Evolutionary conservation across 306 rosid genomes (phyloP).

Genomic region (Castanea mollissima): DNA sequence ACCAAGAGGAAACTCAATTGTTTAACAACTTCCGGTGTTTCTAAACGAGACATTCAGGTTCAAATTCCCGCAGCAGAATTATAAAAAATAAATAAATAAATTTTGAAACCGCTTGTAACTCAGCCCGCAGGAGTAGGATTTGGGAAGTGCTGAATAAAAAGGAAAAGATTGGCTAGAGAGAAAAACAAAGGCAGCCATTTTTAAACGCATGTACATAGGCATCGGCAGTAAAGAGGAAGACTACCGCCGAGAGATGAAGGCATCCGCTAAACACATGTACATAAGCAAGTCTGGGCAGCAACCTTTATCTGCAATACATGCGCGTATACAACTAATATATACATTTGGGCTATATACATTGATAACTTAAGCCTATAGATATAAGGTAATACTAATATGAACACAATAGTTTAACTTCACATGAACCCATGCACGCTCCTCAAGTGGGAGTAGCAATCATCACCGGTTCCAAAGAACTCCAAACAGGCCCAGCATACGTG

Average conservation of each 20-base stretch:
- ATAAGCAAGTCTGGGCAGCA: not conserved
- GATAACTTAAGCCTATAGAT: conserved; percentile 1
- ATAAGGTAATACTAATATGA: not conserved
- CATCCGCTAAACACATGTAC: not conserved
- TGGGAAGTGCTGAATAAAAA: no score
- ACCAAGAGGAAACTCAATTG: no score
- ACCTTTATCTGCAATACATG: not conserved
- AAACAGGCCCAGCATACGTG: conserved; percentile 96
- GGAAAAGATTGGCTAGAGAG: not conserved
- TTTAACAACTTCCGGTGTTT: no score
- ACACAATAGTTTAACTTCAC: conserved; percentile 23
- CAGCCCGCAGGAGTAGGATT: no score
- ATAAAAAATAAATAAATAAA: no score
- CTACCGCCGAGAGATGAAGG: not conserved
- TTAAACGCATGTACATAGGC: not conserved
- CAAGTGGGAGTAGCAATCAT: conserved; percentile 77
- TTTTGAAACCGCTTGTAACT: no score
- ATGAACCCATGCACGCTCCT: conserved; percentile 57
- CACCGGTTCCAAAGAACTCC: conserved; percentile 47
- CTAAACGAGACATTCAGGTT: no score
- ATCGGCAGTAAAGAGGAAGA: not conserved
- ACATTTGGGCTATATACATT: not conserved
- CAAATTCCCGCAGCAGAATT: no score
- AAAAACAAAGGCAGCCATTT: not conserved
- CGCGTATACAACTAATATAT: not conserved